Conservation (phyloP, 73 alveolate species). For the Paramecium sexaurelia region DNA sequence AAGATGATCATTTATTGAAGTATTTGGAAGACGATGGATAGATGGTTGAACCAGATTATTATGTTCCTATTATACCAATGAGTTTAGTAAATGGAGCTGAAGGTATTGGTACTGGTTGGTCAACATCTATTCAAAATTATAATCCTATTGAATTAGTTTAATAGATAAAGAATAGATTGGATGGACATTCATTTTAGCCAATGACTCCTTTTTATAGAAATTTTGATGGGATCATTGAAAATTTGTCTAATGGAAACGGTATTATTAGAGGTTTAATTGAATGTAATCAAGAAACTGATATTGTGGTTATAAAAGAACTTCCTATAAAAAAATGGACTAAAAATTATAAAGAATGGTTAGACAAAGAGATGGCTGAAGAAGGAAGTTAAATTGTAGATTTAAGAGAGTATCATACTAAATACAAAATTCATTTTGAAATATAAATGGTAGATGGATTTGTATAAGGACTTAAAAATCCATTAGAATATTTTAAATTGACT, state of each 20-base stretch:
- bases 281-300: constrained; percentile 78
- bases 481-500: constrained; percentile 86
- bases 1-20: constrained; percentile 96
- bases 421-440: constrained; percentile 93
- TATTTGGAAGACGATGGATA: constrained; percentile 99
- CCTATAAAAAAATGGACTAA: constrained; percentile 97
- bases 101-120: constrained; percentile 99
- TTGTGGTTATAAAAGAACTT: constrained; percentile 89
- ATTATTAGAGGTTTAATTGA: constrained; percentile 82
- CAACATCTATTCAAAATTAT: constrained; percentile 93
- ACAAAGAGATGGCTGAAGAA: constrained; percentile 76
- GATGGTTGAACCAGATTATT: constrained; percentile 99
- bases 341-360: constrained; percentile 92
- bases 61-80: constrained; percentile 98
- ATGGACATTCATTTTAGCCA: constrained; percentile 74
- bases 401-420: constrained; percentile 92
- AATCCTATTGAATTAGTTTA: constrained; percentile 97
- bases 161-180: constrained; percentile 82
- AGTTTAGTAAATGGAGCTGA: constrained; percentile 98
- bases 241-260: constrained; percentile 76
- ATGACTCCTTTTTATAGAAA: constrained; percentile 93
- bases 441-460: constrained; percentile 67
- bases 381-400: constrained; percentile 84
- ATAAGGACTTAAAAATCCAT: constrained; percentile 76
- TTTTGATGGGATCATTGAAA: constrained; percentile 86